These are phyloP conservation scores for Neurospora sp. DNA, from an alignment of 495 filamentous ascomycete genomes.

Conservation along the genomic window DNA sequence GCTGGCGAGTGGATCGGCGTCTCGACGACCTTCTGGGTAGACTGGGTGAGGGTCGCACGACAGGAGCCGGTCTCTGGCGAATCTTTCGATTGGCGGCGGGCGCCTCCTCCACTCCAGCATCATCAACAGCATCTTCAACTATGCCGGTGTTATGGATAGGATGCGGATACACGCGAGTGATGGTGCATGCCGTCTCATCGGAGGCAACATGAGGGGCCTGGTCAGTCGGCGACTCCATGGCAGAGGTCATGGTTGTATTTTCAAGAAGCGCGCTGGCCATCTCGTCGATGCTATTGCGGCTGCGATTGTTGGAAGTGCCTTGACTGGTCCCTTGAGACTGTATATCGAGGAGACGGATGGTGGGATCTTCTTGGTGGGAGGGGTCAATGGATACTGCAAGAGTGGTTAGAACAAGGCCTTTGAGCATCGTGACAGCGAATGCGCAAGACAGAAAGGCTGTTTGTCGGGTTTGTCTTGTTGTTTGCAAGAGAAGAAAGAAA, in stretches of 20 bases:
- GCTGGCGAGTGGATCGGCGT: not conserved
- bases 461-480: not conserved
- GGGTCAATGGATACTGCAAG: not conserved
- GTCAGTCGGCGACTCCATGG: not conserved
- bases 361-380: not conserved
- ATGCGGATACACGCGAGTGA: not conserved
- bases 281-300: conserved; percentile 22
- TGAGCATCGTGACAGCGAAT: not conserved
- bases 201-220: not conserved
- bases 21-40: not conserved
- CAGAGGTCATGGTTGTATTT: conserved; percentile 8
- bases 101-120: not conserved
- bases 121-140: not conserved
- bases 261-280: conserved; percentile 23
- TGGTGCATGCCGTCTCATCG: not conserved
- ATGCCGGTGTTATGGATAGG: not conserved
- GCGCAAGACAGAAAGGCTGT: not conserved
- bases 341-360: not conserved
- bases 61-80: not conserved
- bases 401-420: not conserved
- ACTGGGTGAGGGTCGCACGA: not conserved
- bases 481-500: not conserved
- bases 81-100: not conserved
- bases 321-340: not conserved
- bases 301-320: not conserved